These are phyloP conservation scores for Capronia epimyces DNA, from an alignment of 2,329 filamentous ascomycete species.

Conservation along the genomic window DNA sequence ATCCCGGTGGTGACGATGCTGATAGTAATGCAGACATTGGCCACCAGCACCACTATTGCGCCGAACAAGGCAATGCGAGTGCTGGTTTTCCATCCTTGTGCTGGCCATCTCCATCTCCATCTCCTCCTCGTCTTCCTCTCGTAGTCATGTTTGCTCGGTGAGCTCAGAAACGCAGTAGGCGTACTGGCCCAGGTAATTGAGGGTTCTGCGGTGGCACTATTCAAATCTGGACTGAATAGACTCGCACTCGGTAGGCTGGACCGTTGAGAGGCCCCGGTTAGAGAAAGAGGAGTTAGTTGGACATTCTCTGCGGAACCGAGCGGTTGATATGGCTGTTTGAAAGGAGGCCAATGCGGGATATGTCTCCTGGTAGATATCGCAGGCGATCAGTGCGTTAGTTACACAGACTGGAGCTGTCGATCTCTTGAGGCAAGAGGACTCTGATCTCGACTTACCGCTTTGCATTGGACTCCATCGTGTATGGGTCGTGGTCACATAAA, in stretches of 20 bases:
- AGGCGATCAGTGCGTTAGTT: not conserved
- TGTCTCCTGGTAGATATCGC: slow-evolving; percentile 16
- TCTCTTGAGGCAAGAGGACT: not conserved
- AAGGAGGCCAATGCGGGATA: slow-evolving; percentile 21
- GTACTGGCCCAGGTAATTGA: slow-evolving; percentile 18
- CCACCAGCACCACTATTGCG: slow-evolving; percentile 20
- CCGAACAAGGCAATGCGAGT: slow-evolving; percentile 22
- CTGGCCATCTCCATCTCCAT: slow-evolving; percentile 15
- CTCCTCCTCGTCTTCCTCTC: slow-evolving; percentile 4
- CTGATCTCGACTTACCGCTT: slow-evolving; percentile 14
- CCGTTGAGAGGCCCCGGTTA: slow-evolving; percentile 11
- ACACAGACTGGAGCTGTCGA: slow-evolving; percentile 1
- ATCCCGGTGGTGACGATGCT: slow-evolving; percentile 15
- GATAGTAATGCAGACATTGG: slow-evolving; percentile 23
- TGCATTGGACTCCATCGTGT: slow-evolving; percentile 15
- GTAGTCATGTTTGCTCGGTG: slow-evolving; percentile 8
- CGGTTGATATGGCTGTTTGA: slow-evolving; percentile 26
- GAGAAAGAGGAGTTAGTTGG: slow-evolving; percentile 20
- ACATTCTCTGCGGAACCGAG: slow-evolving; percentile 22
- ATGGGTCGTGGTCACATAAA: slow-evolving; percentile 5
- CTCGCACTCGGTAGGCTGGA: slow-evolving; percentile 16
- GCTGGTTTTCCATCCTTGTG: slow-evolving; percentile 24
- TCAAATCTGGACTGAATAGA: slow-evolving; percentile 22
- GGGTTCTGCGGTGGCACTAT: slow-evolving; percentile 22
- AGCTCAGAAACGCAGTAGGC: slow-evolving; percentile 12